Evolutionary conservation across 1,139 yeast genomes (phyloP).

Genomic region (Chernovozyma aurita): DNA sequence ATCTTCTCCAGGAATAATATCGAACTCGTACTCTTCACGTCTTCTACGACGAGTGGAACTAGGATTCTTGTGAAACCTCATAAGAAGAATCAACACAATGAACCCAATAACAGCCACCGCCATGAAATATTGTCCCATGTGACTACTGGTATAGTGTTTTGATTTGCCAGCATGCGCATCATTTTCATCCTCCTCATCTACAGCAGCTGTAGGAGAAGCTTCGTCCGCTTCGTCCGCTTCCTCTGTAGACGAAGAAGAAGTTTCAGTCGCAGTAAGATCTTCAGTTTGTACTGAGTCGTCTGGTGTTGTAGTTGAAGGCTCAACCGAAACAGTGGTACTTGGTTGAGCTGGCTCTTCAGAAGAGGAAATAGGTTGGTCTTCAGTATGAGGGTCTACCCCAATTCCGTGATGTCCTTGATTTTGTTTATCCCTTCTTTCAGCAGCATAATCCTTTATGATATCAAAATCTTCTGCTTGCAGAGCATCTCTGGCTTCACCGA

Average conservation of each 20-base stretch:
- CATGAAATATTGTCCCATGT: constrained; percentile 57
- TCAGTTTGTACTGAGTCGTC: constrained; percentile 6
- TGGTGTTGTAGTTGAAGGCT: constrained; percentile 6
- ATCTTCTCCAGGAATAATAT: constrained; percentile 70
- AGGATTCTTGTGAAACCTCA: constrained; percentile 50
- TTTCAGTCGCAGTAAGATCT: constrained; percentile 2
- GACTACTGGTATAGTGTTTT: constrained; percentile 29
- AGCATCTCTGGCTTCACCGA: constrained; percentile 74
- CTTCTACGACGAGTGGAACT: constrained; percentile 54
- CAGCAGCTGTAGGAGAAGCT: no score
- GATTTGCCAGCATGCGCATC: constrained; percentile 26
- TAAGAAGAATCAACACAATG: constrained; percentile 46
- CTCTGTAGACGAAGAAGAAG: constrained; percentile 1
- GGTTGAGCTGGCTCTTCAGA: constrained; percentile 1
- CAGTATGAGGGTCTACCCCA: no score
- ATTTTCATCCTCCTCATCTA: no score
- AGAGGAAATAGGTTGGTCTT: constrained; percentile 16
- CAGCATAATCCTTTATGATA: constrained; percentile 38
- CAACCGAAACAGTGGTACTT: constrained; percentile 1
- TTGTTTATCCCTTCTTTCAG: no score
- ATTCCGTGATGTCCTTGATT: no score
- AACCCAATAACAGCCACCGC: constrained; percentile 59
- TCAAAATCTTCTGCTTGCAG: constrained; percentile 49
- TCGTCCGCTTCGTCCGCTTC: no score
- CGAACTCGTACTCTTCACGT: constrained; percentile 74